Evolutionary conservation across 2,329 filamentous ascomycete species (phyloP), one percentile per base, ranked within the genome.

Genomic region (Sphaerulina populicola): DNA sequence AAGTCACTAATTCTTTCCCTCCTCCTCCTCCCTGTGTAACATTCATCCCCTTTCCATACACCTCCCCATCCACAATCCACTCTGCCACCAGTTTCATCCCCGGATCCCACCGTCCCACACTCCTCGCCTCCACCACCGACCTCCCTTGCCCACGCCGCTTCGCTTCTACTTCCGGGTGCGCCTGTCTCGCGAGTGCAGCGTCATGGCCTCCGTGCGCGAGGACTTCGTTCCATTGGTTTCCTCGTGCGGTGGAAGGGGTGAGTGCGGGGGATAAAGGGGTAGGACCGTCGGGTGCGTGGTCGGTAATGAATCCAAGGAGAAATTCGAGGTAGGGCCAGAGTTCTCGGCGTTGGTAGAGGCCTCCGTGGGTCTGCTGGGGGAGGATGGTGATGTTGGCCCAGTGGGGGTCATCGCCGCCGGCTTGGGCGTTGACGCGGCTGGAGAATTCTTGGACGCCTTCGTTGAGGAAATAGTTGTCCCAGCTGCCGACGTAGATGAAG

Each of bases 361-460:
- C 67, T 9, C 67, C 67, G 42, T 70, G 68, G 5, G 53, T 51
- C 21, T 64, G 55, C 6, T 58, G 61, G 3, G 60, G 62, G 9
- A 68, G 36, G 14, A 65, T 62, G 0, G 68, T 69, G 43, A 70
- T 49, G 44, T 70, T 70, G 1, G 67, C 67, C 68, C 68, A 70
- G 0, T 60, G 63, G 0, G 54, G 8, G 7, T 67, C 68, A 7
- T 66, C 67, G 1, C 53, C 58, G 3, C 60, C 65, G 18, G 18
- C 18, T 18, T 18, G 18, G 18, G 18, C 18, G 38, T 68, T 62
- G 4, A 66, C 63, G 0, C 60, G 57, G 38, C 63, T 64, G 51
- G 68, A 61, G 52, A 70, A 71, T 45, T 67, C 57, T 35, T 52
- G 38, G 0, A 70, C 68, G 10, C 66, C 68, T 52, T 67, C 64